phyloP scores from a whole-genome alignment of 495 filamentous ascomycete genomes.

The Penicillium taxi region DNA sequence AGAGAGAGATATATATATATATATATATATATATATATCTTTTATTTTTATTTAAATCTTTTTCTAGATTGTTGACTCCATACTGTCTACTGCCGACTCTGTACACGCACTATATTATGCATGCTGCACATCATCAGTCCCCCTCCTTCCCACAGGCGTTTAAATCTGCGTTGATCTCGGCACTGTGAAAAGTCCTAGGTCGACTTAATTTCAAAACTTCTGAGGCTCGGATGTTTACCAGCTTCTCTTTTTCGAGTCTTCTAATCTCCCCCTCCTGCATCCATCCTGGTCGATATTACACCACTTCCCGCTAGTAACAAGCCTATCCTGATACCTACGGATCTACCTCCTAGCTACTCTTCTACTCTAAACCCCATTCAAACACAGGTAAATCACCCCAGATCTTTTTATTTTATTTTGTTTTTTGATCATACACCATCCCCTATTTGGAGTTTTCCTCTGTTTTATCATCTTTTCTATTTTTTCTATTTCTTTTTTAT shows the following conservation, averaged over 20 bases:
- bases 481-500: conserved; percentile 11
- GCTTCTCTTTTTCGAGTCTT: conserved; percentile 15
- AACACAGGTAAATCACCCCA: conserved; percentile 1
- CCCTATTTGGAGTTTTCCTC: conserved; percentile 3
- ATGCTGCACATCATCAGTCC: conserved; percentile 36
- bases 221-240: conserved; percentile 17
- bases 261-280: conserved; percentile 31
- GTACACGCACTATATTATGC: conserved; percentile 16
- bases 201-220: conserved; percentile 12
- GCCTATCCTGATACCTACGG: conserved; percentile 21
- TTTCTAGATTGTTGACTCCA: no score
- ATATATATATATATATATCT: no score
- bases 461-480: conserved; percentile 7
- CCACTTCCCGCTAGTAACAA: conserved; percentile 36
- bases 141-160: conserved; percentile 11
- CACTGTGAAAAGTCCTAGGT: conserved; percentile 8
- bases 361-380: neutral
- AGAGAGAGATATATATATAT: no score
- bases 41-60: no score
- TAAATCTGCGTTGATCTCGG: conserved; percentile 11
- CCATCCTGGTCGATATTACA: conserved; percentile 39
- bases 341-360: neutral
- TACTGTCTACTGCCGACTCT: no score
- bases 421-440: neutral
- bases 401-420: neutral